A percentile compares a stretch with the other conserved stretches of the same genome.
Conservation (phyloP, 2,329 filamentous ascomycete genomes). For the Neonectria ditissima region DNA sequence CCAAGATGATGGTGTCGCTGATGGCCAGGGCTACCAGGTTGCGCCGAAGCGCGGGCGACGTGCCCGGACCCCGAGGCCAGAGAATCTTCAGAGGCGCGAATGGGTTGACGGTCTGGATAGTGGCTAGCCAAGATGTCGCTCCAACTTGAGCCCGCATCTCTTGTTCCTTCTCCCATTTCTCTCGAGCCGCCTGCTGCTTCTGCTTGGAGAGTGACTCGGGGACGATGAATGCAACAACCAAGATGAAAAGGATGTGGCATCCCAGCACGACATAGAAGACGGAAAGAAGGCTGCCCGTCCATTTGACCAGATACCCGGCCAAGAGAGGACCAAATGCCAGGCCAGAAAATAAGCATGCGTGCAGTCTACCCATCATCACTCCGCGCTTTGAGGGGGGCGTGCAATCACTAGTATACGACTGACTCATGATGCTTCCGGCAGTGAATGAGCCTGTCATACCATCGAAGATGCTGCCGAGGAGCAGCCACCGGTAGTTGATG, state of each 20-base stretch:
- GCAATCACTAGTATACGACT: constrained; percentile 92
- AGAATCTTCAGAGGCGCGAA: constrained; percentile 83
- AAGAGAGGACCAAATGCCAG: constrained; percentile 87
- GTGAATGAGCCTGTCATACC: constrained; percentile 92
- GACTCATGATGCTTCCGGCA: constrained; percentile 77
- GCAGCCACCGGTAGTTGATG: constrained; percentile 81
- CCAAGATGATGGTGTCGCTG: constrained; percentile 85
- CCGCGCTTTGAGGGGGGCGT: constrained; percentile 82
- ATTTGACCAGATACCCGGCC: constrained; percentile 82
- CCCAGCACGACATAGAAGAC: constrained; percentile 85
- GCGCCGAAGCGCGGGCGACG: constrained; percentile 69
- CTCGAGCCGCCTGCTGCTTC: constrained; percentile 76
- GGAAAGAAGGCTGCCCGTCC: constrained; percentile 79
- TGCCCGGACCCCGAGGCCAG: constrained; percentile 76
- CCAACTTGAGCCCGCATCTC: constrained; percentile 50
- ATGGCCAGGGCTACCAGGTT: constrained; percentile 87
- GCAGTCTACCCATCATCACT: constrained; percentile 88
- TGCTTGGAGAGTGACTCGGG: constrained; percentile 87
- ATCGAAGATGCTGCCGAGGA: constrained; percentile 82
- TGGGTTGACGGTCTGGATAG: constrained; percentile 69
- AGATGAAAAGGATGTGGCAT: constrained; percentile 79
- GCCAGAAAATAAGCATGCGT: constrained; percentile 90
- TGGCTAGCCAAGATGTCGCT: constrained; percentile 46
- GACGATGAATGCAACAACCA: constrained; percentile 76
- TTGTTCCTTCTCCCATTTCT: constrained; percentile 69